Conservation (phyloP, 345 rosid species). For the Theobroma cacao region DNA sequence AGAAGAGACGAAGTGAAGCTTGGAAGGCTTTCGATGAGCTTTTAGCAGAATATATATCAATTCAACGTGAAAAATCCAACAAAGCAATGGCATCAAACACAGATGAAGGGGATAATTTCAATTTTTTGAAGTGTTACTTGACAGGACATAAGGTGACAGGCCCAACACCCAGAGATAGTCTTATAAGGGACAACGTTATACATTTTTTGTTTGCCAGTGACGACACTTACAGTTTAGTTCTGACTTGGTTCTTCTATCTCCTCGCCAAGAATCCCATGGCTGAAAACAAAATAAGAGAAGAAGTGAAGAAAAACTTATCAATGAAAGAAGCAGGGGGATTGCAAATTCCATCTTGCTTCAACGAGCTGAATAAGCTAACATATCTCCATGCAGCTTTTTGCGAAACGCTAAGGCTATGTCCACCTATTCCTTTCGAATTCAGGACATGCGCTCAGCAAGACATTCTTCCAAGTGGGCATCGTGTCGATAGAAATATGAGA, state of each 20-base stretch:
- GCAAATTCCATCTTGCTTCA: background rate
- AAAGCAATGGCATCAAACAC: background rate
- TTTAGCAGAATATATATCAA: background rate
- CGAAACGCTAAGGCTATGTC: slow-evolving; percentile 17
- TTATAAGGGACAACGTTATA: slow-evolving; percentile 1
- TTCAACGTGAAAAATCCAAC: background rate
- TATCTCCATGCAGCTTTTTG: slow-evolving; percentile 22
- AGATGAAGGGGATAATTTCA: background rate
- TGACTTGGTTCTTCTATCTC: slow-evolving; percentile 25
- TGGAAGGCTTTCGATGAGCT: background rate
- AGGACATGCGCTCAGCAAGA: background rate
- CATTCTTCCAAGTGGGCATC: slow-evolving; percentile 3
- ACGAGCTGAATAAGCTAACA: slow-evolving; percentile 6
- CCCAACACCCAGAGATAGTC: background rate
- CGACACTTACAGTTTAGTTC: background rate
- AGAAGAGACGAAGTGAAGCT: slow-evolving; percentile 12
- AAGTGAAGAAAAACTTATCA: background rate
- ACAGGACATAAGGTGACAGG: background rate
- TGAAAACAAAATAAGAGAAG: slow-evolving; percentile 8
- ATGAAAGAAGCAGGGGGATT: background rate
- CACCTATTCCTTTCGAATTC: background rate
- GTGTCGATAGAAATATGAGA: background rate
- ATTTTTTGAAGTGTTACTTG: slow-evolving; percentile 13
- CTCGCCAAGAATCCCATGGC: slow-evolving; percentile 6
- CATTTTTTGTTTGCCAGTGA: background rate